phyloP scores from a whole-genome alignment of 129 eudicot genomes.

The Pseudognaphalium luteoalbum region DNA sequence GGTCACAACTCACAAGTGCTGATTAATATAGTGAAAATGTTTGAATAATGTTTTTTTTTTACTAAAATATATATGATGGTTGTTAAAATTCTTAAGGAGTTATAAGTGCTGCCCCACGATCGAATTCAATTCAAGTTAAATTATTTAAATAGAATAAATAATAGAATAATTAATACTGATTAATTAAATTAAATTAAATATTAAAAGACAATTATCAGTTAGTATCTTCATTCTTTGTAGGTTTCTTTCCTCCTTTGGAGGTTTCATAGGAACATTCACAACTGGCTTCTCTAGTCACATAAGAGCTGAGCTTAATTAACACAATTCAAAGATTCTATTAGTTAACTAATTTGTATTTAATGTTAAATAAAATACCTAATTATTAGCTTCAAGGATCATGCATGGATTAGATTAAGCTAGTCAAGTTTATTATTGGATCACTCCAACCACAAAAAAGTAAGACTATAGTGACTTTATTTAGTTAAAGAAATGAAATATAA shows the following conservation, averaged over 20 bases:
- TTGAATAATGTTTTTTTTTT: too few relatives aligned
- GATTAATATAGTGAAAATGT: too few relatives aligned
- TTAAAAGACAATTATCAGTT: too few relatives aligned
- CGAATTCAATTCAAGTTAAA: slow-evolving; percentile 2
- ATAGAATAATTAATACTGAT: neutral
- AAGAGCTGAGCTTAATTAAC: neutral
- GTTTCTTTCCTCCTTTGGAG: neutral
- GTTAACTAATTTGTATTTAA: neutral
- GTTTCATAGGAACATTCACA: neutral
- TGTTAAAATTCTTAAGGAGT: slow-evolving; percentile 2
- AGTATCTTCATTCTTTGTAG: neutral
- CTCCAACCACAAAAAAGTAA: neutral
- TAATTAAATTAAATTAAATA: neutral
- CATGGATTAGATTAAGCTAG: neutral
- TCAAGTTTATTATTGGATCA: neutral
- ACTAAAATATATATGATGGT: neutral
- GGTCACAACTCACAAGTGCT: too few relatives aligned
- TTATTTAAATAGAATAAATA: too few relatives aligned
- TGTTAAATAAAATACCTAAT: neutral
- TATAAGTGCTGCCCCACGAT: slow-evolving; percentile 20
- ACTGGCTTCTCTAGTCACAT: slow-evolving; percentile 4
- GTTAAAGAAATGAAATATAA: neutral
- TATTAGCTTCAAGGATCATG: slow-evolving; percentile 11
- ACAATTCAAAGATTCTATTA: neutral
- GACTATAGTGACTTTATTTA: neutral